Evolutionary conservation across 345 rosid species (phyloP).

Genomic region (Lepidium didymum): DNA sequence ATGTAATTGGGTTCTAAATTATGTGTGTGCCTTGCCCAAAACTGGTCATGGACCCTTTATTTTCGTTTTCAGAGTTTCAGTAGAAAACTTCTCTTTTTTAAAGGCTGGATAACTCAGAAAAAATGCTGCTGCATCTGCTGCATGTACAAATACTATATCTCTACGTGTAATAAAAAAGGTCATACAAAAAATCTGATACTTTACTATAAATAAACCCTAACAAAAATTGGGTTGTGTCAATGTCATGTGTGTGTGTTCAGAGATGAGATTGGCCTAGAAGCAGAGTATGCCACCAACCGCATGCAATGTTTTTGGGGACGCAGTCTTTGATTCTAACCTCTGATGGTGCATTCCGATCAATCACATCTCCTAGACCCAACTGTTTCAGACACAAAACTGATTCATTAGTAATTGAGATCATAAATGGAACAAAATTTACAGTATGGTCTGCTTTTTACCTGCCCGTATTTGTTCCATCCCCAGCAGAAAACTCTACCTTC

Average conservation of each 20-base stretch:
- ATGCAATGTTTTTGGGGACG: constrained; percentile 55
- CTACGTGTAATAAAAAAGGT: background rate
- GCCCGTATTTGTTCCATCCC: constrained; percentile 99
- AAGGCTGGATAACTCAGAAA: background rate
- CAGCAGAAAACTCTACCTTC: constrained; percentile 77
- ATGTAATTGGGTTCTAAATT: too few species aligned
- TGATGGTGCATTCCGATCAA: constrained; percentile 74
- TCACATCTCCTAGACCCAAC: constrained; percentile 92
- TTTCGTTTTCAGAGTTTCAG: too few species aligned
- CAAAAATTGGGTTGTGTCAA: constrained; percentile 45
- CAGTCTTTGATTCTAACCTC: constrained; percentile 57
- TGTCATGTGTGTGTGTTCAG: constrained; percentile 28
- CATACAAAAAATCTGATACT: background rate
- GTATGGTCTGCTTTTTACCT: constrained; percentile 44
- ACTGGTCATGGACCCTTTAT: too few species aligned
- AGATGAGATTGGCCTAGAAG: constrained; percentile 59
- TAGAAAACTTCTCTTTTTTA: too few species aligned
- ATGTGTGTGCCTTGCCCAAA: too few species aligned
- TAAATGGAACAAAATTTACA: background rate
- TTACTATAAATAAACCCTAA: constrained; percentile 31
- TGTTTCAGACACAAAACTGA: constrained; percentile 32
- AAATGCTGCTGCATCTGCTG: background rate
- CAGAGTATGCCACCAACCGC: constrained; percentile 99
- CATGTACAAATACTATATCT: constrained; percentile 15
- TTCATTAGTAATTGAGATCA: background rate